Evolutionary conservation across 192 early-diverging fungal species (phyloP).

Genomic region (Spizellomyces sp.): DNA sequence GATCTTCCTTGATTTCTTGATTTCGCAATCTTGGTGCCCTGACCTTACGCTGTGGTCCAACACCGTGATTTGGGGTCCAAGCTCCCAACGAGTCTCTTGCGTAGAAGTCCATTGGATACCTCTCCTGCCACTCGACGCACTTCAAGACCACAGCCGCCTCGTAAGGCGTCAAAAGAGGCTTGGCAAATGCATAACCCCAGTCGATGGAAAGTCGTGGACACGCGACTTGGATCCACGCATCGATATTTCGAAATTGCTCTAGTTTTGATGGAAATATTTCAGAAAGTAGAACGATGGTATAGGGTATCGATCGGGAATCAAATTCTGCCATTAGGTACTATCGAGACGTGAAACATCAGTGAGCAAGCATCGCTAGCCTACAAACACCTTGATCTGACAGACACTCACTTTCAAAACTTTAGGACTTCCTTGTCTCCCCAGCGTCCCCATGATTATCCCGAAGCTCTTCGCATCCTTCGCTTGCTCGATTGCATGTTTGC

Average conservation of each 20-base stretch:
- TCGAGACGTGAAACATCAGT: not conserved
- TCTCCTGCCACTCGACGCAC: constrained; percentile 72
- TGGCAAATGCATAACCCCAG: constrained; percentile 96
- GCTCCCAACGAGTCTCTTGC: constrained; percentile 84
- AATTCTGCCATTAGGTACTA: constrained; percentile 73
- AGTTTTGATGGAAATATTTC: constrained; percentile 96
- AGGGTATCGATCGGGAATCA: constrained; percentile 59
- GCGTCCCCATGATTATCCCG: constrained; percentile 92
- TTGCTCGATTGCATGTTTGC: constrained; percentile 78
- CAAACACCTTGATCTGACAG: not conserved
- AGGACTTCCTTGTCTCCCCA: constrained; percentile 94
- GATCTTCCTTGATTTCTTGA: too few species aligned
- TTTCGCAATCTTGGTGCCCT: too few species aligned
- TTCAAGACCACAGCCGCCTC: constrained; percentile 90
- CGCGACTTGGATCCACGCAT: constrained; percentile 90
- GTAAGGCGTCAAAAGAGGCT: constrained; percentile 91
- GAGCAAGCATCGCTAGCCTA: not conserved
- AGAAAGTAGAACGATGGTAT: constrained; percentile 79
- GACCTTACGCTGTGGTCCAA: not conserved
- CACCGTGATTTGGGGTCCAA: constrained; percentile 89
- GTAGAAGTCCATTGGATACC: constrained; percentile 99
- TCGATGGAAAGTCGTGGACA: constrained; percentile 98
- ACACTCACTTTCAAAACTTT: constrained; percentile 76
- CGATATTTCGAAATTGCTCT: constrained; percentile 76
- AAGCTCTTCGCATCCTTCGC: constrained; percentile 76